Base-by-base conservation (phyloP, 2,329 filamentous ascomycete species). In the Aaosphaeria arxii region DNA sequence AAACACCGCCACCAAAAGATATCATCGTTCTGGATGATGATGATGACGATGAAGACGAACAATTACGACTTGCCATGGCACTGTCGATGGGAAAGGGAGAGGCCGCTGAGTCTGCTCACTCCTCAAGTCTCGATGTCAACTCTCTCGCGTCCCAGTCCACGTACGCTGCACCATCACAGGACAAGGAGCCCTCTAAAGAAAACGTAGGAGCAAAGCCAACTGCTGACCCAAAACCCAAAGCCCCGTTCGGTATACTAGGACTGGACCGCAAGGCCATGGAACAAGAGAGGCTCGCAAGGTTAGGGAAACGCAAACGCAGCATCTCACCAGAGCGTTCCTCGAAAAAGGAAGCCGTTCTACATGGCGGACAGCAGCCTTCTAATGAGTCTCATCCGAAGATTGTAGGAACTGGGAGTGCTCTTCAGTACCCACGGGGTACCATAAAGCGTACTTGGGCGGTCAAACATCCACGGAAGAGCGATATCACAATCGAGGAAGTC, bases 401-500 rank as follows among this genome's bases (percentile, higher is more conserved):
- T 9, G 9, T 36, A n/a, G 33, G n/a, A 36, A 9, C 33, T 36
- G n/a, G n/a, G 7, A 5, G 11, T 6, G 30, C 11, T 43, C 30
- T 62, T 6, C 71, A 77, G 46, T 86, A 79, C 59, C 78, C 80
- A 0, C 56, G 65, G 3, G 92, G 91, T 1, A 74, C 77, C 0
- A 82, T 97, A 42, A 94, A 89, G 70, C 89, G 87, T 62, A 97
- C 94, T 0, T 92, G 87, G 83, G 84, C 82, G 0, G 75, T 75
- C 33, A 84, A 86, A 3, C 82, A 81, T 53, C 74, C 79, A 1
- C 78, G 88, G 33, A 75, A 67, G 0, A 80, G 91, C 52, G 89
- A 95, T 53, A 89, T 97, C 63, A 94, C 85, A 51, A 84, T 97
- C 38, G 89, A 95, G 60, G 91, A 96, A 66, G 81, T 96, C 0